Evolutionary conservation across 306 rosid species (phyloP).

Genomic region (Begonia fuchsioides): DNA sequence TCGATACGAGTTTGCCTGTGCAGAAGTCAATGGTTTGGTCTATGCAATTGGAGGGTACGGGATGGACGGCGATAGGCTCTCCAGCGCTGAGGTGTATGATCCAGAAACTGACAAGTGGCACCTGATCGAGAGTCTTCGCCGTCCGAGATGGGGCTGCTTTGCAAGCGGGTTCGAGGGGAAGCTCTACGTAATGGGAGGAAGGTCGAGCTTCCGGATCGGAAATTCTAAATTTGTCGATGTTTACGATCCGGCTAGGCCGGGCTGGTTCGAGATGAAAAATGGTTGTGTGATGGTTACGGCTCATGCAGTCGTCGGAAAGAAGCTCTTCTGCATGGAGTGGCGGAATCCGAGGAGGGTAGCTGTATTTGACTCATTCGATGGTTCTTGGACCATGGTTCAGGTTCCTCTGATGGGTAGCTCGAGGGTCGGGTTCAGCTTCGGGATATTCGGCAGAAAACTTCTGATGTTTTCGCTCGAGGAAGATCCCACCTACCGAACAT

Average conservation of each 20-base stretch:
- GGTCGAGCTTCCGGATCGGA: constrained; percentile 90
- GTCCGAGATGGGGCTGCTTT: constrained; percentile 91
- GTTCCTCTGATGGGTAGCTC: constrained; percentile 84
- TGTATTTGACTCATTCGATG: constrained; percentile 53
- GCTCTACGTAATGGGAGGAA: constrained; percentile 95
- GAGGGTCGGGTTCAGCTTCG: constrained; percentile 55
- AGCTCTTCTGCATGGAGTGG: constrained; percentile 93
- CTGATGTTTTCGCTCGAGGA: constrained; percentile 47
- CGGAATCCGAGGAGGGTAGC: constrained; percentile 77
- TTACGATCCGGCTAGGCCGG: constrained; percentile 45
- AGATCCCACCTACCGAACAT: constrained; percentile 47
- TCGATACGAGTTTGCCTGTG: constrained; percentile 79
- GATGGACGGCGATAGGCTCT: constrained; percentile 42
- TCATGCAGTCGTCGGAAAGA: constrained; percentile 64
- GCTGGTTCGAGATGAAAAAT: constrained; percentile 88
- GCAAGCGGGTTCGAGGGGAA: constrained; percentile 85
- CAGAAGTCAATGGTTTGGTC: constrained; percentile 64
- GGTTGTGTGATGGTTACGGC: constrained; percentile 99
- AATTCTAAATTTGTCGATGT: constrained; percentile 80
- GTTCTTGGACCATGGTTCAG: constrained; percentile 70
- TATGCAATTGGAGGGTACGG: constrained; percentile 89
- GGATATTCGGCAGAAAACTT: constrained; percentile 57
- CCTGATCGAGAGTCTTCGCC: constrained; percentile 65
- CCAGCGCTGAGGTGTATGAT: constrained; percentile 70
- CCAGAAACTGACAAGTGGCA: constrained; percentile 60